These are phyloP conservation scores for Haematococcus lacustris DNA, from an alignment of 139 green algal species.

Conservation along the genomic window DNA sequence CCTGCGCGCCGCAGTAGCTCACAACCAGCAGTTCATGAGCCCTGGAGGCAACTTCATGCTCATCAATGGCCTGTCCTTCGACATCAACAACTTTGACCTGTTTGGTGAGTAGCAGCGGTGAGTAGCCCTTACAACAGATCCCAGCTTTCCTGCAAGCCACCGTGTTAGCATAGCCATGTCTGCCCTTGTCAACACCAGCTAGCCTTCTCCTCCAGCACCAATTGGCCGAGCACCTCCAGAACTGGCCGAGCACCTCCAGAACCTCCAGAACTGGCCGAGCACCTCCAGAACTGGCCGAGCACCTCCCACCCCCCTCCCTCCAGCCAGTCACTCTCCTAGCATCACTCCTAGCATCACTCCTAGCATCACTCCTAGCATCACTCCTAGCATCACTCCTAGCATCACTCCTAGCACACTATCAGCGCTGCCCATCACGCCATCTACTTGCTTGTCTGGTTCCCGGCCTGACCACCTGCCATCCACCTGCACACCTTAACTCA, in stretches of 20 bases:
- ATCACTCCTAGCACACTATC: no score
- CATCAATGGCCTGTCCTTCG: conserved; percentile 67
- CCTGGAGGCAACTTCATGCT: conserved; percentile 57
- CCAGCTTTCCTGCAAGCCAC: neutral
- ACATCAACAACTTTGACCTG: conserved; percentile 57
- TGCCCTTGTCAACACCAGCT: neutral
- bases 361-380: no score
- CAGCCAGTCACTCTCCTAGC: no score
- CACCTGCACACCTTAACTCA: neutral
- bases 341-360: no score
- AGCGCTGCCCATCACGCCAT: neutral
- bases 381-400: no score
- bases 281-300: neutral
- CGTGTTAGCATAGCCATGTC: neutral
- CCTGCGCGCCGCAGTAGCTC: conserved; percentile 20
- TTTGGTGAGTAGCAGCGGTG: no score
- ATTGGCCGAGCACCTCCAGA: neutral
- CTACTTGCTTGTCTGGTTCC: neutral
- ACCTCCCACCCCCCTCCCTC: neutral
- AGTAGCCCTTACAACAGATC: no score
- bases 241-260: neutral
- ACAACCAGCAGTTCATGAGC: conserved; percentile 38
- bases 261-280: neutral
- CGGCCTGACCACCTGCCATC: no score
- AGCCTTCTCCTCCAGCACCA: neutral